Conservation (phyloP, 345 rosid genomes). For the Eucalyptus erythrocorys region DNA sequence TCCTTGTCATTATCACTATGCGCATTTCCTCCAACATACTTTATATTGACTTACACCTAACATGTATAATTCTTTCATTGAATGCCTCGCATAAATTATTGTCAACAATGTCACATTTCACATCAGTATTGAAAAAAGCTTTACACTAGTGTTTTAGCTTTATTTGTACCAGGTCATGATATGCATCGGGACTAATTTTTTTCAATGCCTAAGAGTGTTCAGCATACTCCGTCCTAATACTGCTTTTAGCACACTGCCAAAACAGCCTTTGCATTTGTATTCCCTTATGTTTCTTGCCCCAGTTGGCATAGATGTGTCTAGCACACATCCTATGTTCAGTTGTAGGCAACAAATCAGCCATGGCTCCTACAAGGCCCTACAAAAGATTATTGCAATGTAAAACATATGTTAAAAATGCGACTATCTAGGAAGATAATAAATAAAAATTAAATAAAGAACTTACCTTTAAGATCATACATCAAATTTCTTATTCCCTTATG, state of each 20-base stretch:
- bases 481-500: no score
- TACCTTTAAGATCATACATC: no score
- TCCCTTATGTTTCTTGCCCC: not conserved
- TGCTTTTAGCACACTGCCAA: not conserved
- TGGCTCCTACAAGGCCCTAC: not conserved
- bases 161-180: no score
- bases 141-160: not conserved
- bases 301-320: not conserved
- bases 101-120: not conserved
- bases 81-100: not conserved
- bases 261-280: not conserved
- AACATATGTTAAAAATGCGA: no score
- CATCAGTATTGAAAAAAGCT: not conserved
- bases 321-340: not conserved
- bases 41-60: no score
- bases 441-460: no score
- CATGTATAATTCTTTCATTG: no score
- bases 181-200: no score
- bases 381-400: no score
- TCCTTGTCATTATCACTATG: not conserved
- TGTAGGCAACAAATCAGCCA: fast-evolving
- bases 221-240: fast-evolving
- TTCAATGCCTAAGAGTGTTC: no score
- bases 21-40: not conserved
- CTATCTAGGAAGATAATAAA: no score